Evolutionary conservation across 225 moss, liverwort and hornwort species (phyloP), one percentile per base, ranked within the genome.

Genomic region (Anthoceros angustus): DNA sequence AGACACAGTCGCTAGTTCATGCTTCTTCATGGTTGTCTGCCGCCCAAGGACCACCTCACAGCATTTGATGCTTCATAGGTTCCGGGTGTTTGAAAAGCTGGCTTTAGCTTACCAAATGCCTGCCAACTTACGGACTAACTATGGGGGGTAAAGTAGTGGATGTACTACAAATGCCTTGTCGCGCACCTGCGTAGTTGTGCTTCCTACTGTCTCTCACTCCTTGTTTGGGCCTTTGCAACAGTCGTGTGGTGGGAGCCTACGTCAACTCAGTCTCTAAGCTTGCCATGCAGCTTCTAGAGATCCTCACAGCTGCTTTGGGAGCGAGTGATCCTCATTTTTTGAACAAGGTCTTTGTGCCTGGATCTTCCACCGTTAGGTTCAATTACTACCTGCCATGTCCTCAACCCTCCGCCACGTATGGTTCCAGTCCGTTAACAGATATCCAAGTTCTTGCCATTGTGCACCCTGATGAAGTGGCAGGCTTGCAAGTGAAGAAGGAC

Each of bases 341-440:
- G 55, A 20, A 55, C 10, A 18, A 55, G 55, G 55, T 55, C n/a
- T 55, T 55, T 55, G 55, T 55, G 6, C 55, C 55, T 18, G 55
- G n/a, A 55, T 55, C 55, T 6, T 55, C 55, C 55, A 55, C 10
- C 14, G 55, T 55, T 18, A 18, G 55, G n/a, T 55, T 55, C 55
- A 55, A 55, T 23, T 55, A 55, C 55, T 55, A 55, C 55, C 23
- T 55, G 55, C 55, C 55, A 18, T 55, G 55, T 11, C 55, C 55
- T 8, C 55, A 55, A 5, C 55, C 55, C 7, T 20, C 14, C 7
- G 55, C 55, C 18, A 55, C 55, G 5, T 55, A 55, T 55, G 55
- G 55, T 8, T 55, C 55, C n/a, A 55, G 55, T 20, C 55, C 55
- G 18, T n/a, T 55, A 23, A 55, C 55, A 23, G 55, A 55, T 20